A percentile compares a stretch with the other conserved stretches of the same genome.
Conservation (phyloP, 2,329 filamentous ascomycete species). For the Xylaria sp. region DNA sequence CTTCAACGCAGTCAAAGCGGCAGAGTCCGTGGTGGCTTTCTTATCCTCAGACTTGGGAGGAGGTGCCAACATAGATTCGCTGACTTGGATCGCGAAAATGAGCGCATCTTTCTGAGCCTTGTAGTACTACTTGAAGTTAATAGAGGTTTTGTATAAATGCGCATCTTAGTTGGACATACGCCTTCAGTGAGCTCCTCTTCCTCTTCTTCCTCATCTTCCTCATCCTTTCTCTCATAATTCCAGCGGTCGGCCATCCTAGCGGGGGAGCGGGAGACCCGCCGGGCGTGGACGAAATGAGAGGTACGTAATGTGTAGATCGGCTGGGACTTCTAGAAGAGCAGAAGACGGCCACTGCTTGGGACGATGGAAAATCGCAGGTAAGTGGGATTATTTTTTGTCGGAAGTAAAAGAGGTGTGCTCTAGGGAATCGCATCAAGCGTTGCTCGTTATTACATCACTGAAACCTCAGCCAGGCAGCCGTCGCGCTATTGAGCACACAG, state of each 20-base stretch:
- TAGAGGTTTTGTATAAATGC: slow-evolving; percentile 1
- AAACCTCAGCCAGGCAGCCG: slow-evolving; percentile 42
- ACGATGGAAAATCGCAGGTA: not conserved
- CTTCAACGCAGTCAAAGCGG: slow-evolving; percentile 86
- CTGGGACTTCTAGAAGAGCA: not conserved
- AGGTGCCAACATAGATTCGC: slow-evolving; percentile 81
- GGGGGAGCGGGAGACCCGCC: not conserved
- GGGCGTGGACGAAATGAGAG: slow-evolving; percentile 3
- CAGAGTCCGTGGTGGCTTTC: slow-evolving; percentile 81
- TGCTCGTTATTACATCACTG: not conserved
- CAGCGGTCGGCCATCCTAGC: slow-evolving; percentile 44
- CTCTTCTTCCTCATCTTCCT: slow-evolving; percentile 76
- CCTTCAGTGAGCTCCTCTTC: slow-evolving; percentile 75
- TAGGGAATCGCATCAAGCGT: not conserved
- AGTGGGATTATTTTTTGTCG: not conserved
- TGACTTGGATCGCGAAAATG: slow-evolving; percentile 95
- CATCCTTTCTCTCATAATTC: slow-evolving; percentile 65
- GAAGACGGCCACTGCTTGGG: not conserved
- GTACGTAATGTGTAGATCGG: not conserved
- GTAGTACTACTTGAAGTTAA: slow-evolving; percentile 71
- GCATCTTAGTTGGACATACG: slow-evolving; percentile 51
- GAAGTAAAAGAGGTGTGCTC: not conserved
- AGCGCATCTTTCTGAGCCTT: slow-evolving; percentile 96
- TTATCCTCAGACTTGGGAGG: slow-evolving; percentile 75
- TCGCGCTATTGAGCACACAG: slow-evolving; percentile 35